These are phyloP conservation scores for Cryptococcus maquisensis DNA, from an alignment of 1,284 basidiomycete species.

Conservation along the genomic window DNA sequence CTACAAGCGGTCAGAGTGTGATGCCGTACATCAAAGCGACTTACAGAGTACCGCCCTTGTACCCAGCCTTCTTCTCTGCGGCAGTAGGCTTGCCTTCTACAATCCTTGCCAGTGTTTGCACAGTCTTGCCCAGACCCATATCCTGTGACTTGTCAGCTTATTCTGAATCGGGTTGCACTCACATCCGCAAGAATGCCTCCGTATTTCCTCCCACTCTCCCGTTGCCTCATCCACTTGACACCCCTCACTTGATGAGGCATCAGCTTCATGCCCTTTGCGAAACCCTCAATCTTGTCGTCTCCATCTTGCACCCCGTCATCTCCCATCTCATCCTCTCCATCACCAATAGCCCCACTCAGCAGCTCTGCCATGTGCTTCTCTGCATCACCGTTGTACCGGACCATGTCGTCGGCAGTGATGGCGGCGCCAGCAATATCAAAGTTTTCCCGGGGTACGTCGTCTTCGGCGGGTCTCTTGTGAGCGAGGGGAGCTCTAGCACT, in stretches of 20 bases:
- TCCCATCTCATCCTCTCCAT: constrained; percentile 40
- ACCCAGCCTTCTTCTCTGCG: constrained; percentile 67
- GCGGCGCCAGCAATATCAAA: constrained; percentile 38
- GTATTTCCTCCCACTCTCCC: constrained; percentile 70
- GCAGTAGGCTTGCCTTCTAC: constrained; percentile 67
- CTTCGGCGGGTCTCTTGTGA: constrained; percentile 9
- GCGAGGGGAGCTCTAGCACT: background rate
- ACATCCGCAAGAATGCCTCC: constrained; percentile 92
- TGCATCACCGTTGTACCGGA: constrained; percentile 48
- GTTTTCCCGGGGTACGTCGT: constrained; percentile 28
- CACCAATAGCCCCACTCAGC: constrained; percentile 49
- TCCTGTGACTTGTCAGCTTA: constrained; percentile 31
- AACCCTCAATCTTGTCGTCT: constrained; percentile 67
- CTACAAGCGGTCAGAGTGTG: constrained; percentile 47
- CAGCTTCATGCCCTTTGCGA: constrained; percentile 63
- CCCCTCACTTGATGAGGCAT: constrained; percentile 82
- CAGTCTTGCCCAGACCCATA: constrained; percentile 76
- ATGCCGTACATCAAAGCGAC: constrained; percentile 32
- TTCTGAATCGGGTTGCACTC: constrained; percentile 41
- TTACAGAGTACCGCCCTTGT: constrained; percentile 64
- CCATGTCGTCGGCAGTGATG: constrained; percentile 34
- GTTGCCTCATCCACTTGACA: constrained; percentile 78
- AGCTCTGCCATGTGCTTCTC: constrained; percentile 55
- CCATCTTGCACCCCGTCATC: constrained; percentile 55
- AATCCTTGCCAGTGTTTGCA: constrained; percentile 82